These are phyloP conservation scores for Fusarium acutatum DNA, from an alignment of 2,329 filamentous ascomycete species.

Conservation along the genomic window DNA sequence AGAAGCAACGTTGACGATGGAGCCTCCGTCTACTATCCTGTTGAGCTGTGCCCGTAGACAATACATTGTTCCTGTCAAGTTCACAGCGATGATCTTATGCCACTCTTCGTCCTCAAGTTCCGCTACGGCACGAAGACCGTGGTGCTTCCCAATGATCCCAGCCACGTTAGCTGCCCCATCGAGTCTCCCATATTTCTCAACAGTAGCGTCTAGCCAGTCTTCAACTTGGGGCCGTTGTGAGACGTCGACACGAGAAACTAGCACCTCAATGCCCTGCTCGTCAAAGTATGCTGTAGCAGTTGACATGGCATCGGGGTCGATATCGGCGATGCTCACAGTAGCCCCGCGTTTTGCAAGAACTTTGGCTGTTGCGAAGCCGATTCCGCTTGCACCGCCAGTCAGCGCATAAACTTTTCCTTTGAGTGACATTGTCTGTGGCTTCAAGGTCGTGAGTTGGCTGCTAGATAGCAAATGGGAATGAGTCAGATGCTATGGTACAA, in stretches of 20 bases:
- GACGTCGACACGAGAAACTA: conserved; percentile 58
- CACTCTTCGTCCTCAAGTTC: conserved; percentile 59
- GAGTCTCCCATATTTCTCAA: conserved; percentile 61
- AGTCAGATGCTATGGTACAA: background rate
- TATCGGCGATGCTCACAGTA: conserved; percentile 51
- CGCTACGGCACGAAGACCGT: conserved; percentile 50
- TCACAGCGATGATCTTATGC: conserved; percentile 58
- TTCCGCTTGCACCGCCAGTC: conserved; percentile 55
- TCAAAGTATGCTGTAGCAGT: conserved; percentile 45
- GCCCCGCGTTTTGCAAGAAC: conserved; percentile 49
- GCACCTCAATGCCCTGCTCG: conserved; percentile 38
- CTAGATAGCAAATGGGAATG: background rate
- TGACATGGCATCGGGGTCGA: conserved; percentile 44
- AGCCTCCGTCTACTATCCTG: conserved; percentile 54
- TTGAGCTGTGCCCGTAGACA: conserved; percentile 57
- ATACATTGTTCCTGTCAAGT: conserved; percentile 62
- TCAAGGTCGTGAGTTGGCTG: background rate
- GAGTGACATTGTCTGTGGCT: conserved; percentile 40
- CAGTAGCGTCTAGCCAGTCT: conserved; percentile 56
- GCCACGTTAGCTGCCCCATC: conserved; percentile 66
- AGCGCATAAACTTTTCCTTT: conserved; percentile 51
- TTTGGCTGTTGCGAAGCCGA: conserved; percentile 53
- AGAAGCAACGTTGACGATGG: conserved; percentile 67
- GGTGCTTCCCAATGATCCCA: conserved; percentile 58
- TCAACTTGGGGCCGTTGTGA: conserved; percentile 59